phyloP scores from a whole-genome alignment of 768 basidiomycete species.

The Suillus tomentosus region DNA sequence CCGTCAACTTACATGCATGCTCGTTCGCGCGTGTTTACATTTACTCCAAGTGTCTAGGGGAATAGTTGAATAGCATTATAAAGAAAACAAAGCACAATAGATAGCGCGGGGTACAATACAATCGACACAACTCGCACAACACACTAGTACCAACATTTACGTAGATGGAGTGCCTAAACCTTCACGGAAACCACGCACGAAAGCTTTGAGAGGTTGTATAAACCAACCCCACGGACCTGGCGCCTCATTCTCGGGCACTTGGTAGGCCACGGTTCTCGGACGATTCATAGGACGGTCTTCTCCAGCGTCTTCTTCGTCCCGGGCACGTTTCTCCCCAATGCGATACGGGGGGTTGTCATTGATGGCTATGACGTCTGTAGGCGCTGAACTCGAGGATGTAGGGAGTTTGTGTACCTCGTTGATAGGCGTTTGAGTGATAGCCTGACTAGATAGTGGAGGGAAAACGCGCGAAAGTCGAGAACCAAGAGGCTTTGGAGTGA shows the following conservation, averaged over 20 bases:
- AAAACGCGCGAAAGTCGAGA: slow-evolving; percentile 19
- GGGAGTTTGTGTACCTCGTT: slow-evolving; percentile 18
- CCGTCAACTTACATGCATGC: slow-evolving; percentile 29
- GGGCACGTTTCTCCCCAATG: slow-evolving; percentile 48
- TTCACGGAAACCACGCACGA: slow-evolving; percentile 69
- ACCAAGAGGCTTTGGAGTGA: slow-evolving; percentile 21
- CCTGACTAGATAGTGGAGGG: slow-evolving; percentile 23
- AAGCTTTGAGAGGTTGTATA: slow-evolving; percentile 61
- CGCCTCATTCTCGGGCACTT: slow-evolving; percentile 44
- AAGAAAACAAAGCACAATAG: slow-evolving; percentile 17
- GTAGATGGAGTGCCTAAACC: slow-evolving; percentile 38
- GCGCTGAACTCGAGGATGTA: slow-evolving; percentile 21
- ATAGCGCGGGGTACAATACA: slow-evolving; percentile 9
- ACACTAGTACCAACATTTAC: slow-evolving; percentile 19
- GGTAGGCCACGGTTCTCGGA: slow-evolving; percentile 50
- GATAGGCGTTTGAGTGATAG: slow-evolving; percentile 17
- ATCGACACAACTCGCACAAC: slow-evolving; percentile 3
- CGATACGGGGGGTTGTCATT: slow-evolving; percentile 27
- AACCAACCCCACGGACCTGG: slow-evolving; percentile 61
- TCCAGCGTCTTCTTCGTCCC: slow-evolving; percentile 44
- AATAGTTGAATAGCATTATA: slow-evolving; percentile 10
- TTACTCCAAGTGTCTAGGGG: slow-evolving; percentile 1
- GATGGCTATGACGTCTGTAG: slow-evolving; percentile 42
- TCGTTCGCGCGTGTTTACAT: slow-evolving; percentile 14
- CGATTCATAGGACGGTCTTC: slow-evolving; percentile 52